Percentiles rank a stretch among this genome's conserved stretches.
Conservation (phyloP, 179 eudicot species). For the Silene noctiflora region DNA sequence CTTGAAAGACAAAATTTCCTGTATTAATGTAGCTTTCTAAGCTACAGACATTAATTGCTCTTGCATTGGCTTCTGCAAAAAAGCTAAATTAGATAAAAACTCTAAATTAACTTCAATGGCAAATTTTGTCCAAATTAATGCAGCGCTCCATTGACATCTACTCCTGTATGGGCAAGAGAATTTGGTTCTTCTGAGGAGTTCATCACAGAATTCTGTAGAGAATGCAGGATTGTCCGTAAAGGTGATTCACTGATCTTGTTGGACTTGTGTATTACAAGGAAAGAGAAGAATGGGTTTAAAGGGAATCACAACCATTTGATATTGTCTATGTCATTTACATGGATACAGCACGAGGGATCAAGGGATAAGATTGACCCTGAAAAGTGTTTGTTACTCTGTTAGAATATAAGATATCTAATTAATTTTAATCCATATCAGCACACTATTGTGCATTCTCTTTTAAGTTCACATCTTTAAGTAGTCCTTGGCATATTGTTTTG, state of each 20-base stretch:
- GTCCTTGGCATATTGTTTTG: neutral
- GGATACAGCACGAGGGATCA: neutral
- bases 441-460: neutral
- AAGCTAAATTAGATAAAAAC: neutral
- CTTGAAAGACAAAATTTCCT: neutral
- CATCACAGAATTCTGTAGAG: constrained; percentile 97
- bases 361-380: constrained; percentile 12
- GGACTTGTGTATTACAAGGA: neutral
- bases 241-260: constrained; percentile 42
- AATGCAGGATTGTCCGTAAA: constrained; percentile 96
- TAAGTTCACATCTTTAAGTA: neutral
- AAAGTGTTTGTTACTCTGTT: neutral
- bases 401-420: neutral
- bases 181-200: constrained; percentile 89
- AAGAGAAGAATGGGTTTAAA: neutral
- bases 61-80: neutral
- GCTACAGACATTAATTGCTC: constrained; percentile 6
- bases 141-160: constrained; percentile 95
- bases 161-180: constrained; percentile 96
- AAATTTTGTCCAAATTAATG: constrained; percentile 27
- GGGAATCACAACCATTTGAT: neutral
- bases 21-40: constrained; percentile 1
- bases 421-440: constrained; percentile 1
- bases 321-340: neutral
- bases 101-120: neutral